phyloP scores from a whole-genome alignment of 2,329 filamentous ascomycete species.

The Laburnicola sp. region DNA sequence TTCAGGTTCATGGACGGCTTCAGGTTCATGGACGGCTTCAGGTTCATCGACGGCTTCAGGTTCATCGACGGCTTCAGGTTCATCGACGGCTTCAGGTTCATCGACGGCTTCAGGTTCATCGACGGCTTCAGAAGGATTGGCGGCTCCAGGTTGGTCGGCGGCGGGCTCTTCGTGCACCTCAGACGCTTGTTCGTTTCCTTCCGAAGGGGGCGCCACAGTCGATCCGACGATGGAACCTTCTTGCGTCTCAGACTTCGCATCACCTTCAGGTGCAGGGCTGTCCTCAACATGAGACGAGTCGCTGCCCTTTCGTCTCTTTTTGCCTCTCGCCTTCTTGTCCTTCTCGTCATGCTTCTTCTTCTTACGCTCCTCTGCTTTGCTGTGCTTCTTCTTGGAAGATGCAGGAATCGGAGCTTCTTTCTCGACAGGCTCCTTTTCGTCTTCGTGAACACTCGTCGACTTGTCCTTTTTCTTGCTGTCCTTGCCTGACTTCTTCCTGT shows the following conservation, averaged over 20 bases:
- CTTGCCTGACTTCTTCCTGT: constrained; percentile 10
- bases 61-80: no score
- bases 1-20: no score
- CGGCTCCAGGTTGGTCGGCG: neutral
- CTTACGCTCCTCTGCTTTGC: constrained; percentile 31
- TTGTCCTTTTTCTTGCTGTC: constrained; percentile 15
- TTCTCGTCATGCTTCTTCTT: constrained; percentile 32
- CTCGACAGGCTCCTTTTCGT: constrained; percentile 10
- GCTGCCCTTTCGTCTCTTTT: constrained; percentile 21
- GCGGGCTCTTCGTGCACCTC: neutral
- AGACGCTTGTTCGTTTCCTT: neutral
- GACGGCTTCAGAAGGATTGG: neutral
- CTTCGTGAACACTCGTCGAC: constrained; percentile 9
- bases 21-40: no score
- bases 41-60: no score
- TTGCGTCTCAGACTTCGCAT: constrained; percentile 19
- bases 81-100: no score
- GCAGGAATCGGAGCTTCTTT: constrained; percentile 10
- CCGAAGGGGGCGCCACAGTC: constrained; percentile 7
- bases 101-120: no score
- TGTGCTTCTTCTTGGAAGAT: constrained; percentile 26
- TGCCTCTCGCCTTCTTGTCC: constrained; percentile 26
- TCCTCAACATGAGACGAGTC: constrained; percentile 16
- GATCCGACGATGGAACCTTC: constrained; percentile 18
- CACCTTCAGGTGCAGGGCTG: constrained; percentile 15